These are phyloP conservation scores for Euphorbia lathyris DNA, from an alignment of 345 rosid species.

Conservation along the genomic window DNA sequence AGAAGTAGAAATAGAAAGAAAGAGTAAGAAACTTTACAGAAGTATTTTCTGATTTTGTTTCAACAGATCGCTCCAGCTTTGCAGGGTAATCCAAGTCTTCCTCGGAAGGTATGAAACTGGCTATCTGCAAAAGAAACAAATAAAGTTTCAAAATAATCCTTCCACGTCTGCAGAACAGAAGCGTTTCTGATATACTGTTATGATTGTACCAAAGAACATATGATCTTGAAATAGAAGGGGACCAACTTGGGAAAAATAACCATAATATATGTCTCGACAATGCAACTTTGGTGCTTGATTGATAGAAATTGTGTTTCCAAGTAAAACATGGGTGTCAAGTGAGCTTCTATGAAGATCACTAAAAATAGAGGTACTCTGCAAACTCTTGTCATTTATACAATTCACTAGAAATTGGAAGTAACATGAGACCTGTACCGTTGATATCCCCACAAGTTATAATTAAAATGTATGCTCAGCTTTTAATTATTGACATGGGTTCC, in stretches of 20 bases:
- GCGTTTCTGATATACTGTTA: neutral
- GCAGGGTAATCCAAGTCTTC: slow-evolving; percentile 91
- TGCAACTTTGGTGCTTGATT: neutral
- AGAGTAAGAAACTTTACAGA: slow-evolving; percentile 30
- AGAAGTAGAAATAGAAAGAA: neutral
- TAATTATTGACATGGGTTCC: neutral
- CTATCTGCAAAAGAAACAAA: slow-evolving; percentile 59
- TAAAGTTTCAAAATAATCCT: neutral
- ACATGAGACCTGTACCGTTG: neutral
- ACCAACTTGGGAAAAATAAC: slow-evolving; percentile 3
- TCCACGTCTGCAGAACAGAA: slow-evolving; percentile 1
- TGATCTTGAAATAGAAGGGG: neutral
- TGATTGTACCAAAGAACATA: neutral
- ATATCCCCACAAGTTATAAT: neutral
- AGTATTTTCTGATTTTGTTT: slow-evolving; percentile 45
- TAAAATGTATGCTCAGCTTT: neutral
- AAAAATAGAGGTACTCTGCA: neutral
- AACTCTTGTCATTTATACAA: too few relatives aligned
- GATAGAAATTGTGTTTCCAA: neutral
- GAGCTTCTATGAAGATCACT: too few relatives aligned
- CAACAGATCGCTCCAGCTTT: slow-evolving; percentile 67
- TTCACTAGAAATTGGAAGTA: neutral
- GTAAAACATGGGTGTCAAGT: neutral
- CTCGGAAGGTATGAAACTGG: slow-evolving; percentile 69
- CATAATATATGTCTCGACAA: neutral